Evolutionary conservation across 306 rosid genomes (phyloP).

Genomic region (Medicago arabica): DNA sequence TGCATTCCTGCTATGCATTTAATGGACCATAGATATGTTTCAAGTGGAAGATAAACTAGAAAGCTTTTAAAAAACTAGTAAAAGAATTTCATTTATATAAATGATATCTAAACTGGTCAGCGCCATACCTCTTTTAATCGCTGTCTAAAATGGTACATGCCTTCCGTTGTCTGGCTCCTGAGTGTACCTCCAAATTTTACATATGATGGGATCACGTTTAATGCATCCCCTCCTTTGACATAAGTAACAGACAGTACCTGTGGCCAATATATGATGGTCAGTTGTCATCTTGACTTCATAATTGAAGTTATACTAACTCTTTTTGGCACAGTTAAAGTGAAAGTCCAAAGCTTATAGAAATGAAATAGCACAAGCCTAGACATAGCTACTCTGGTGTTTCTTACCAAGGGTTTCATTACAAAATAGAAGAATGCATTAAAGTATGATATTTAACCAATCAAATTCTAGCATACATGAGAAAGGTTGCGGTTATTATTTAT

Average conservation of each 20-base stretch:
- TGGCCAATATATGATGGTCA: constrained; percentile 34
- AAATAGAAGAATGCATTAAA: too few relatives aligned
- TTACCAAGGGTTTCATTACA: too few relatives aligned
- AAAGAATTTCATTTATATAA: constrained; percentile 12
- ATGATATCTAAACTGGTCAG: constrained; percentile 25
- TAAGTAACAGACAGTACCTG: constrained; percentile 71
- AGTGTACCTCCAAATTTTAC: constrained; percentile 74
- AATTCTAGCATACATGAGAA: neutral
- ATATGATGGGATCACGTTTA: constrained; percentile 58
- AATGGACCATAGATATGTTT: neutral
- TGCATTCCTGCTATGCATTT: neutral
- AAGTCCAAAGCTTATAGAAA: constrained; percentile 30
- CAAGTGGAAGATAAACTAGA: neutral
- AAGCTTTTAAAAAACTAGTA: neutral
- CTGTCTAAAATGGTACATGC: constrained; percentile 59
- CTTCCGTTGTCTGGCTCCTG: constrained; percentile 72
- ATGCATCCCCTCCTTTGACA: constrained; percentile 60
- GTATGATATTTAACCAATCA: neutral
- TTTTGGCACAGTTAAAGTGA: neutral
- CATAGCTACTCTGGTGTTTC: neutral
- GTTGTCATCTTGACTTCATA: neutral
- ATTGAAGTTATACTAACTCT: neutral
- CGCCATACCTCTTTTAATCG: constrained; percentile 62
- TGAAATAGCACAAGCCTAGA: neutral
- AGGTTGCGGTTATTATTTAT: neutral